Percentiles rank a stretch among this genome's conserved stretches.
Evolutionary conservation across 352 stramenopile genomes (phyloP).

Genomic region (Globisporangium spiculum): DNA sequence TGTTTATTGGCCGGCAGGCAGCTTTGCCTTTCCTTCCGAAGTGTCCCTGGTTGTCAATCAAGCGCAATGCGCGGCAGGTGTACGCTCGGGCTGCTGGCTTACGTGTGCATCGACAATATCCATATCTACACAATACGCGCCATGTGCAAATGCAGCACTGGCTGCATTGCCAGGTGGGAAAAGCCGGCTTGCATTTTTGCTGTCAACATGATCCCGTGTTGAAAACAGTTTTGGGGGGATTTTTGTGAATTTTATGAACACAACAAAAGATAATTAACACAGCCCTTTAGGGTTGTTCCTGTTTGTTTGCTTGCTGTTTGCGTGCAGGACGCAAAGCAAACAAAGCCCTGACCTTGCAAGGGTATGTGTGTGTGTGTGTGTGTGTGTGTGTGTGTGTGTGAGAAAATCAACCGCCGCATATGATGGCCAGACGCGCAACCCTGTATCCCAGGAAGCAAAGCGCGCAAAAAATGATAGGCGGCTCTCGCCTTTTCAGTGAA

Average conservation of each 20-base stretch:
- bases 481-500: background rate
- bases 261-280: background rate
- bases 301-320: background rate
- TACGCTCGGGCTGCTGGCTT: background rate
- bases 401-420: conserved; percentile 11
- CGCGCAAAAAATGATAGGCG: background rate
- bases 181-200: background rate
- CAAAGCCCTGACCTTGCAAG: background rate
- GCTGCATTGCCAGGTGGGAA: background rate
- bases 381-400: background rate
- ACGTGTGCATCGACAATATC: background rate
- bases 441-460: background rate
- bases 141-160: background rate
- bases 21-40: background rate
- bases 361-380: background rate
- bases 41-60: background rate
- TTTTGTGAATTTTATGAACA: background rate
- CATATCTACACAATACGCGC: background rate
- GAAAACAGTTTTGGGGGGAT: background rate
- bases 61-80: background rate
- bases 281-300: conserved; percentile 2
- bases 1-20: background rate
- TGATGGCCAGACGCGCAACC: conserved; percentile 6
- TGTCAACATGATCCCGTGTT: background rate
- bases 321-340: background rate